Conservation (phyloP, 169 alveolate genomes). For the Perkinsus chesapeaki region DNA sequence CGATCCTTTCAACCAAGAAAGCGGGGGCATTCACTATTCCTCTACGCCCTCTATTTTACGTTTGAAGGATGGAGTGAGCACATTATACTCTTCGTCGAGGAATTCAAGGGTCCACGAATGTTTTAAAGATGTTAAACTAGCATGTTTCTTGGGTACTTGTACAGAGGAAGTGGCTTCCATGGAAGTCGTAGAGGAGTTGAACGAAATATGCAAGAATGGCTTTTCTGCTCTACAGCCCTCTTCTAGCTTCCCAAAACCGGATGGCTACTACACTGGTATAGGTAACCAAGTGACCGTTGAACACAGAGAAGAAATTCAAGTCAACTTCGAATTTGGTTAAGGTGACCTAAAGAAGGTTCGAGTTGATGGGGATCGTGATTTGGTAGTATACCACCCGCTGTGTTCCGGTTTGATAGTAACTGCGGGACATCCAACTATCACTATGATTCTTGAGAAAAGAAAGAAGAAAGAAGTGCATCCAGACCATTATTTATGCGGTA, state of each 20-base stretch:
- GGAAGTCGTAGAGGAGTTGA: not conserved
- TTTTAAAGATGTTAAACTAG: no score
- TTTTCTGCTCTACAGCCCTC: not conserved
- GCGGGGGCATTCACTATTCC: no score
- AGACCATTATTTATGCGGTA: not conserved
- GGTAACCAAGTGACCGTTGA: no score
- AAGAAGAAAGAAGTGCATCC: not conserved
- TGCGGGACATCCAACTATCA: not conserved
- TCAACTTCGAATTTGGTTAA: not conserved
- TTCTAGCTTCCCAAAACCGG: not conserved
- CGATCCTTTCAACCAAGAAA: no score
- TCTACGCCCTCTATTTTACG: no score
- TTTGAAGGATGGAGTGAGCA: no score
- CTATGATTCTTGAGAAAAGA: not conserved
- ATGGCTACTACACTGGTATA: not conserved
- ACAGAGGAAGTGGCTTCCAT: no score
- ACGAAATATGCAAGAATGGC: not conserved
- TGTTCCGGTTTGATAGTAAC: not conserved
- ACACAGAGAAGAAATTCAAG: not conserved
- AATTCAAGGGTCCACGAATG: no score
- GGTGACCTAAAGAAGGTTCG: not conserved
- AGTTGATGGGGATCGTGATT: not conserved
- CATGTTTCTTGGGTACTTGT: no score
- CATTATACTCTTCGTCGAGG: no score
- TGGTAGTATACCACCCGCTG: not conserved